Percentiles rank a stretch among this genome's conserved stretches.
Evolutionary conservation across 768 basidiomycete genomes (phyloP).

Genomic region (Boletales sp.): DNA sequence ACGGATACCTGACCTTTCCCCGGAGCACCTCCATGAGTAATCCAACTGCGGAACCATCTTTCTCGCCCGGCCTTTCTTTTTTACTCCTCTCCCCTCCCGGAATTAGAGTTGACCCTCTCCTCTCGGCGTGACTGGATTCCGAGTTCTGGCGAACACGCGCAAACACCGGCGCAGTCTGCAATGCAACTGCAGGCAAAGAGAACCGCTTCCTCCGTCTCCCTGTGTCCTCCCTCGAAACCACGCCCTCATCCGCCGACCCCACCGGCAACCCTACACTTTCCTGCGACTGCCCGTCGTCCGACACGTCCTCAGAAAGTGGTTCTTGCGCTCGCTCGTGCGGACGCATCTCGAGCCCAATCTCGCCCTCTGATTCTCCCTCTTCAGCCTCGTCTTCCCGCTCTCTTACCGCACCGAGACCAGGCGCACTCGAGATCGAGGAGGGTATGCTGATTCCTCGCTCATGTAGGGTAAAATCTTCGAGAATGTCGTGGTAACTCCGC

Average conservation of each 20-base stretch:
- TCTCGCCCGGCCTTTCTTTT: constrained; percentile 18
- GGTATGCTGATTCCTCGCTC: constrained; percentile 27
- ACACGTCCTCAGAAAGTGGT: not conserved
- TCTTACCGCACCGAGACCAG: constrained; percentile 20
- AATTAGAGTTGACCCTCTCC: constrained; percentile 58
- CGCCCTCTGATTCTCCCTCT: not conserved
- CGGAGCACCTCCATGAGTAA: constrained; percentile 30
- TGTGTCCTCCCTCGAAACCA: constrained; percentile 52
- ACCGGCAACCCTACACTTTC: not conserved
- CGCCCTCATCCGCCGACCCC: not conserved
- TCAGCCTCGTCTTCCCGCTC: constrained; percentile 18
- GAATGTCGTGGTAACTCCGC: constrained; percentile 62
- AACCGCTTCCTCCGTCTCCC: constrained; percentile 64
- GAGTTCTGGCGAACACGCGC: constrained; percentile 41
- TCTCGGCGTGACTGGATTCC: constrained; percentile 14
- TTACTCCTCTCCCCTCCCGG: constrained; percentile 37
- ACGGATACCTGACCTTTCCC: constrained; percentile 24
- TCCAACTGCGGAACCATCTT: constrained; percentile 27
- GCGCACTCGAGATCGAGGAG: constrained; percentile 29
- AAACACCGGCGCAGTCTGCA: constrained; percentile 71
- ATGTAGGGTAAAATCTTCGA: constrained; percentile 56
- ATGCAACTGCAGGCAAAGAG: constrained; percentile 71
- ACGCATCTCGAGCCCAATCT: not conserved
- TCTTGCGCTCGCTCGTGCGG: not conserved
- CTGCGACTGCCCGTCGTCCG: not conserved